Conservation (phyloP, 2,329 filamentous ascomycete genomes). For the Hymenoscyphus albidus region DNA sequence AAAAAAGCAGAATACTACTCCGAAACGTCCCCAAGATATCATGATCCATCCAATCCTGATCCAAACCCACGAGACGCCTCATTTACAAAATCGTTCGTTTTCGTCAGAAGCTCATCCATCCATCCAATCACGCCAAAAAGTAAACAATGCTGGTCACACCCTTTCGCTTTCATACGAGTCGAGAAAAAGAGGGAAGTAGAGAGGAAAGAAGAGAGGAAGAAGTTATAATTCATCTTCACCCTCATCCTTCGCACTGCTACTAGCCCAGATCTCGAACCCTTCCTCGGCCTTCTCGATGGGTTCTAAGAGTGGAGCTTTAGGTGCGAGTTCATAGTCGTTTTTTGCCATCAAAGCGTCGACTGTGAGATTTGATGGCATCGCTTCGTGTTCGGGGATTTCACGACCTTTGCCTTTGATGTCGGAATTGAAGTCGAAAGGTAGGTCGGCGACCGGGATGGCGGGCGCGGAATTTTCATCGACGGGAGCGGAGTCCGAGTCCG, state of each 20-base stretch:
- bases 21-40: no score
- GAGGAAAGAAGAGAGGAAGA: no score
- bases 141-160: no score
- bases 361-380: slow-evolving; percentile 30
- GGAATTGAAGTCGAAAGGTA: slow-evolving; percentile 28
- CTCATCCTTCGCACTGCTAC: slow-evolving; percentile 28
- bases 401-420: slow-evolving; percentile 30
- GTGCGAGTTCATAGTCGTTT: slow-evolving; percentile 36
- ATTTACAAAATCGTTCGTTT: no score
- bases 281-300: slow-evolving; percentile 57
- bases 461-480: not conserved
- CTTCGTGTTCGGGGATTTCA: slow-evolving; percentile 9
- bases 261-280: slow-evolving; percentile 68
- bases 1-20: no score
- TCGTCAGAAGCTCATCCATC: no score
- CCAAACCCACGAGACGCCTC: no score
- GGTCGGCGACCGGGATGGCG: slow-evolving; percentile 9
- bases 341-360: slow-evolving; percentile 39
- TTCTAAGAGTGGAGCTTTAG: slow-evolving; percentile 47
- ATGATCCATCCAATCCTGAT: no score
- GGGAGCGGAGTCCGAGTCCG: slow-evolving; percentile 13
- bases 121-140: no score
- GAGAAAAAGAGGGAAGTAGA: no score
- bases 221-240: no score
- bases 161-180: no score